A percentile compares a stretch with the other conserved stretches of the same genome.
Evolutionary conservation across 192 early-diverging fungal genomes (phyloP).

Genomic region (Umbelopsis sp.): DNA sequence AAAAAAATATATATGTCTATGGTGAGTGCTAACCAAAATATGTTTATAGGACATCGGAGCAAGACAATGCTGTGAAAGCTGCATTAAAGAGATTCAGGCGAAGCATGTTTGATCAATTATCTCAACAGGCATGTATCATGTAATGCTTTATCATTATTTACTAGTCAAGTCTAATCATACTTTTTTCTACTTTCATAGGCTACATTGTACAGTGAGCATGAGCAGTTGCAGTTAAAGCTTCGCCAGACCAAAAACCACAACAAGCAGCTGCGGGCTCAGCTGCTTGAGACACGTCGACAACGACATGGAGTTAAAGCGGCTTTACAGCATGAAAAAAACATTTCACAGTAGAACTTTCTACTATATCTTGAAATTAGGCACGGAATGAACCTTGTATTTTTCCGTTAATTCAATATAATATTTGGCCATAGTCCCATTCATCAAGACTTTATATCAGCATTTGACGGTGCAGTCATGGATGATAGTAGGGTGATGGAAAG

Average conservation of each 20-base stretch:
- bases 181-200: background rate
- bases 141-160: background rate
- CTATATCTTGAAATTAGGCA: no score
- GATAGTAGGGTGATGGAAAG: background rate
- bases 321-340: background rate
- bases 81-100: background rate
- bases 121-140: background rate
- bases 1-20: background rate
- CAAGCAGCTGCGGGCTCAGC: background rate
- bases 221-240: background rate
- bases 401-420: no score
- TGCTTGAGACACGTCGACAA: background rate
- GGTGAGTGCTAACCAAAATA: background rate
- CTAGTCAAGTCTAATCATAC: background rate
- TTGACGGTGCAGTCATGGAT: no score
- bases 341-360: background rate
- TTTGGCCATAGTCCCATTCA: no score
- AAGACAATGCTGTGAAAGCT: background rate
- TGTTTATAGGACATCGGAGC: background rate
- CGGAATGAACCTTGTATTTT: no score
- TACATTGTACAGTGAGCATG: slow-evolving; percentile 3
- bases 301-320: slow-evolving; percentile 1
- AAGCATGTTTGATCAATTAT: background rate
- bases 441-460: no score
- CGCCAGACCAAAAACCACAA: slow-evolving; percentile 10